Base-by-base conservation (phyloP, 2,329 filamentous ascomycete genomes). In the Achaetomium macrosporum region DNA sequence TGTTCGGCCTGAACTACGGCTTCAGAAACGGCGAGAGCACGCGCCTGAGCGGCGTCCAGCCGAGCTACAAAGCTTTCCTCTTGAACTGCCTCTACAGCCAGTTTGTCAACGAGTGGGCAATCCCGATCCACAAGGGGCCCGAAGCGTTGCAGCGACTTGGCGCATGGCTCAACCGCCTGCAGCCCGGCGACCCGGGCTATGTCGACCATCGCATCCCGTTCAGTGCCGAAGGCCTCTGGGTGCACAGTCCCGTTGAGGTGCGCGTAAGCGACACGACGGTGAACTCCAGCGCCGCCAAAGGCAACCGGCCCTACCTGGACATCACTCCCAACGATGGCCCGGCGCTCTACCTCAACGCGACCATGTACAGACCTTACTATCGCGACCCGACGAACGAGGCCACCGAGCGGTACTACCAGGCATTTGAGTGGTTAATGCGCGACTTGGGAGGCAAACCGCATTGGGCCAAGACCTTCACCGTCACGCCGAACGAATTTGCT, bases 11-110 rank as follows among this genome's bases (percentile, higher is more conserved):
- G 87, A 91, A 97, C 69, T 97, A 96, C 68, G 92, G 92, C 47
- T 96, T 96, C 76, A 41, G 55, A 17, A 62, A 65, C 60, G 76
- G 76, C 33, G 81, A 88, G 56, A 83, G 83, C 46, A 78, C 77
- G 3, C 77, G 78, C 48, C 86, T 83, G 39, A 76, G 78, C n/a
- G 92, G 87, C 6, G 81, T 96, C 16, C 87, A 96, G 69, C 83
- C 86, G 19, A 87, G 87, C 58, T 83, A 87, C 55, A 76, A 85
- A 58, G 92, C 90, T 12, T 79, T 97, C 42, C 77, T 96, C 48
- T 92, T 99, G 88, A 93, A 99, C 73, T 99, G 93, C 65, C 80
- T 97, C 6, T 99, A 96, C 75, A 92, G 88, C n/a, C 93, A 99
- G 66, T 96, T 90, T 63, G 93, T 99, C 59, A 96, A 99, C 68